Base-by-base conservation (phyloP, 352 stramenopile species). In the Bremia lactucae region DNA sequence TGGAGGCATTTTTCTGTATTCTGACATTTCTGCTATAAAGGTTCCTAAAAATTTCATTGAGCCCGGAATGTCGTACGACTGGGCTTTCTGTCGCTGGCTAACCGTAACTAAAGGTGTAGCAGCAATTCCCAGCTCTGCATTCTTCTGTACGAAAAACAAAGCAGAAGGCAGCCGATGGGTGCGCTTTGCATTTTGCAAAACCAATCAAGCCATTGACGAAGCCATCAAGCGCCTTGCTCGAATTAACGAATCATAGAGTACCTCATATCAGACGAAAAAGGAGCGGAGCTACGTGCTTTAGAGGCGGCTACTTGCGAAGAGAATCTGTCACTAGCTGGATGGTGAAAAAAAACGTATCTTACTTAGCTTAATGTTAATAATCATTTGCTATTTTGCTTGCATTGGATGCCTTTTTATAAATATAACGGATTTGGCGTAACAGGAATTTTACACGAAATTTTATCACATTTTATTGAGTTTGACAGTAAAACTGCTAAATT, bases 121-220 rank as follows among this genome's bases (percentile, higher is more conserved):
- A 3, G 76, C 85, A 15, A 97, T 96, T 65, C 91, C 88, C 19
- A 92, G 75, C 15, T 87, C 65, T 31, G 83, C 88, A 25, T 98
- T 98, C 65, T 97, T 97, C 47, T 81, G 69, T 35, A 21, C 62
- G 15, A 69, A 62, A 23, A 95, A 95, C 59, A 84, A 92, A 31
- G 37, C 46, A 6, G 59, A 81, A 20, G 77, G 74, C 26, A 68
- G 77, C 43, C 60, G 78, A 23, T 81, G 86, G 57, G 87, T 78
- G 3, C 85, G 93, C 34, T 97, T 98, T 53, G 90, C 90, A 22
- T 98, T 96, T 68, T 98, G 93, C 73, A 98, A 98, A 72, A 95
- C 83, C 23, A 92, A 97, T 46, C 77, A 95, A 23, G 91, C 83
- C n/a, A 75, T 97, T 22, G 54, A 68, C 15, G 70, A 92, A 40